Evolutionary conservation across 140 eudicot genomes (phyloP), one percentile per base, ranked within the genome.

Genomic region (Erigeron philadelphicus): DNA sequence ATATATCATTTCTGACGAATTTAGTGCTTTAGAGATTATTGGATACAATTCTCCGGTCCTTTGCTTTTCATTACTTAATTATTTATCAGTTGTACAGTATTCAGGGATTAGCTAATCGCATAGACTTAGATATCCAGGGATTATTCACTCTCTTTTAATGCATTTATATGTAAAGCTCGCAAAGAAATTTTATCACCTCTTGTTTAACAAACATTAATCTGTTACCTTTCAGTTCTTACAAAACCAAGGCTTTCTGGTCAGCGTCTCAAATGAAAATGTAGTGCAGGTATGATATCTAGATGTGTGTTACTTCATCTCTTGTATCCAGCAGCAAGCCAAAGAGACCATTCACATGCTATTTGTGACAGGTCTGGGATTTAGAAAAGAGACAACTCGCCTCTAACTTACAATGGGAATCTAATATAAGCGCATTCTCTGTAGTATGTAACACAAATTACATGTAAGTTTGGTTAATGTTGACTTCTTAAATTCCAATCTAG

Each of bases 321-420:
- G 43, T 70, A 66, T 40, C 18, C 58, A 53, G 46, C 46, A 76
- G 31, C 74, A 48, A 48, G 35, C 11, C 19, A 11, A 3, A 11
- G 58, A 44, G 59, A 38, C 71, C 53, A 41, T 74, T 67, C 59
- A 42, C 43, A 40, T 48, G 17, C 64, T 35, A 50, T 46, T 80
- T 9, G 41, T 83, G 62, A 71, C 83, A 93, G 98, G 86, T 93
- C 15, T 93, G 98, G 98, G 94, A 93, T 83, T 88, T 93, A 23
- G 95, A 81, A 71, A 75, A 64, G 63, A 86, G 96, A 83, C 68
- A 70, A 50, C 77, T 93, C 74, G 78, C 84, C 66, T 73, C 88
- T 75, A 81, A 38, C 61, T 70, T 89, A 73, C 85, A 84, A 49
- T 93, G 98, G 98, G 95, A 85, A 73, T 89, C 96, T 67, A 93